Evolutionary conservation across 306 rosid genomes (phyloP).

Genomic region (Erythrophleum fordii): DNA sequence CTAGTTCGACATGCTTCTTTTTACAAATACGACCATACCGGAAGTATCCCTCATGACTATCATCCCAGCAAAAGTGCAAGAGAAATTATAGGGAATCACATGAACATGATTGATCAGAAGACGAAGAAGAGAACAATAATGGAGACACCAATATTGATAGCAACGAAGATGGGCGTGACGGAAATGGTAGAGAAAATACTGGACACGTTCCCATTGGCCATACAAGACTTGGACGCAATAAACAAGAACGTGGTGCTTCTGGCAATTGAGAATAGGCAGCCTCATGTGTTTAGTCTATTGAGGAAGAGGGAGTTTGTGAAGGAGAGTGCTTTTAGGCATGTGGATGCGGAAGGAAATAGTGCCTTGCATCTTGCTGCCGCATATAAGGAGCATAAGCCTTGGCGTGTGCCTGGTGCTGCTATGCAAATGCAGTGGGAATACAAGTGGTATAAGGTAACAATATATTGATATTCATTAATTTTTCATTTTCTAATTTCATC

Average conservation of each 20-base stretch:
- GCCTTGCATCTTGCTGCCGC: conserved; percentile 55
- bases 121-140: background rate
- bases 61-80: background rate
- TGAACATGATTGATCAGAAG: background rate
- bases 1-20: conserved; percentile 33
- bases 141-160: conserved; percentile 40
- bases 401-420: conserved; percentile 60
- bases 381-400: conserved; percentile 36
- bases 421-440: conserved; percentile 67
- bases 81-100: background rate
- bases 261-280: conserved; percentile 58
- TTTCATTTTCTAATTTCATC: no score
- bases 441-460: conserved; percentile 60
- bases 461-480: no score
- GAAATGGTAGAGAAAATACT: conserved; percentile 52
- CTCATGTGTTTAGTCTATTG: conserved; percentile 42
- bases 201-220: conserved; percentile 45
- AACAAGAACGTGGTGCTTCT: conserved; percentile 53
- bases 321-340: conserved; percentile 48
- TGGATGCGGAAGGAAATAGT: conserved; percentile 48
- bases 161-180: conserved; percentile 50
- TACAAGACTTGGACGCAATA: conserved; percentile 43
- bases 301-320: conserved; percentile 12
- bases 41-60: background rate
- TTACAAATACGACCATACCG: conserved; percentile 21